Evolutionary conservation across 179 eudicot genomes (phyloP).

Genomic region (Camellia oleifera): DNA sequence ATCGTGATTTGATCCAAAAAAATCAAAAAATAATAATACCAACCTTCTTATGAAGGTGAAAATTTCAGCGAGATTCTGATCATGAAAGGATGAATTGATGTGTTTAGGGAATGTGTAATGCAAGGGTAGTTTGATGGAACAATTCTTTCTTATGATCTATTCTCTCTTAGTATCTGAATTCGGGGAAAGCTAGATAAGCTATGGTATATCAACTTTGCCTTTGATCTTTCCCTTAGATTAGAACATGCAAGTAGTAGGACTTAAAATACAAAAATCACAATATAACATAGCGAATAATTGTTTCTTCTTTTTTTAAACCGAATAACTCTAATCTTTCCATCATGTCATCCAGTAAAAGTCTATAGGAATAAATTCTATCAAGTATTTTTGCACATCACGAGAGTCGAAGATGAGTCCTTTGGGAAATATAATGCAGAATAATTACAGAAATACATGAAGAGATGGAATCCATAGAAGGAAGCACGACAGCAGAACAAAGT

Average conservation of each 20-base stretch:
- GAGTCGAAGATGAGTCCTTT: too few relatives aligned
- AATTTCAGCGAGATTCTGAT: neutral
- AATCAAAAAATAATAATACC: neutral
- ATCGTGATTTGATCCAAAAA: neutral
- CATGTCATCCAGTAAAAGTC: too few relatives aligned
- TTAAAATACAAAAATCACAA: neutral
- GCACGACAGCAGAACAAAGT: conserved; percentile 12
- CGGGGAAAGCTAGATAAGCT: neutral
- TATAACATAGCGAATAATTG: neutral
- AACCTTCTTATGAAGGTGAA: neutral
- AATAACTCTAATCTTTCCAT: too few relatives aligned
- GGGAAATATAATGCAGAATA: too few relatives aligned
- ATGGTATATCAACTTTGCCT: neutral
- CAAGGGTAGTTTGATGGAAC: neutral
- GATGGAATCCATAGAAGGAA: conserved; percentile 8
- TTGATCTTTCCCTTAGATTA: neutral
- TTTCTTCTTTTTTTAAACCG: too few relatives aligned
- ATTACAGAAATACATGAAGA: neutral
- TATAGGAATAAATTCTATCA: too few relatives aligned
- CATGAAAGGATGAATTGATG: neutral
- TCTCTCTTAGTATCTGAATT: neutral
- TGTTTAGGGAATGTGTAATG: neutral
- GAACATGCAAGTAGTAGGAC: neutral
- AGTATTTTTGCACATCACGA: too few relatives aligned
- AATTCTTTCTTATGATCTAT: neutral